phyloP scores from a whole-genome alignment of 805 yeast genomes.

The Tetrapisispora taiwanensis region DNA sequence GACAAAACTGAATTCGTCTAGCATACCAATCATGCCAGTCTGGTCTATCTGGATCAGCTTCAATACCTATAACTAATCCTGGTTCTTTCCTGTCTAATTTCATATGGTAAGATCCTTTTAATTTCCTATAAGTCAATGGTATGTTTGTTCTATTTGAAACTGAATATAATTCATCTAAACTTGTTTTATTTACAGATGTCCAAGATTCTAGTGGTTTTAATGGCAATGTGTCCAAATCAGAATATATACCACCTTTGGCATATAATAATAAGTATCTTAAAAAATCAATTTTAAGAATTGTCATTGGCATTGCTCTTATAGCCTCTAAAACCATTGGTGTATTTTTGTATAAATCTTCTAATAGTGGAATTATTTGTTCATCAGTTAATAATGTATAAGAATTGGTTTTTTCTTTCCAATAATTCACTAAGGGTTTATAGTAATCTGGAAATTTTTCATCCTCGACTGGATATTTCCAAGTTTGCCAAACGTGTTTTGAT shows the following conservation, averaged over 20 bases:
- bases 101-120: too few relatives aligned
- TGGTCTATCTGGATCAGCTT: slow-evolving; percentile 92
- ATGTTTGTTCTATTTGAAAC: slow-evolving; percentile 2
- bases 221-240: slow-evolving; percentile 86
- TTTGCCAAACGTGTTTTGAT: slow-evolving; percentile 84
- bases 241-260: slow-evolving; percentile 85
- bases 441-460: slow-evolving; percentile 47
- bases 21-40: slow-evolving; percentile 95
- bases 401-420: slow-evolving; percentile 47
- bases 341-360: slow-evolving; percentile 48
- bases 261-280: slow-evolving; percentile 74
- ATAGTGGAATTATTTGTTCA: slow-evolving; percentile 44
- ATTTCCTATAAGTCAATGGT: background rate
- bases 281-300: slow-evolving; percentile 81
- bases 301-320: slow-evolving; percentile 62
- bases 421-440: slow-evolving; percentile 40
- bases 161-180: slow-evolving; percentile 10
- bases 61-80: slow-evolving; percentile 83
- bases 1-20: slow-evolving; percentile 87
- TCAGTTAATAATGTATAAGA: slow-evolving; percentile 69
- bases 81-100: too few relatives aligned
- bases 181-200: slow-evolving; percentile 41
- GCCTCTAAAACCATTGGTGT: slow-evolving; percentile 71
- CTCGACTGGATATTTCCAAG: slow-evolving; percentile 68
- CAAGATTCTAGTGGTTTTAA: slow-evolving; percentile 70